Evolutionary conservation across 352 stramenopile genomes (phyloP), one percentile per base, ranked within the genome.

Genomic region (Pythium monospermum): DNA sequence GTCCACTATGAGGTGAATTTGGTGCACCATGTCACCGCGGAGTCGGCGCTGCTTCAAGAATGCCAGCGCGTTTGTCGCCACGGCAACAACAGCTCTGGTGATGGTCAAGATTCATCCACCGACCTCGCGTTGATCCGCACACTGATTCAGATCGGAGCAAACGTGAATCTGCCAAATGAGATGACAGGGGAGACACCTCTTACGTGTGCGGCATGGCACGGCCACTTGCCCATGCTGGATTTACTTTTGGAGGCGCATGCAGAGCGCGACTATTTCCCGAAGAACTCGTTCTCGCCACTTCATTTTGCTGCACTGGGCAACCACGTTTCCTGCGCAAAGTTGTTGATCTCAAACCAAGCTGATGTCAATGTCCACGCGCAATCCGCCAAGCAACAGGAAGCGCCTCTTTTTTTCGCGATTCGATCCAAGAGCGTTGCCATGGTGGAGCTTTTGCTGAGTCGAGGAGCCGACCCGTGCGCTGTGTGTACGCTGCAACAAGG

Each of bases 341-440:
- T 69, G 55, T 45, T 87, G 8, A 39, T 87, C 21, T 32, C 49
- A n/a, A 38, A 48, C 12, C 55, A 57, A 25, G 67, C 66, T n/a
- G 66, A 31, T 5, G 53, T 82, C 7, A 83, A 87, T 39, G 45
- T 68, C 30, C 61, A 71, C 23, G n/a, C 28, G 2, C 59, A 66
- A 38, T 43, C 66, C 2, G 42, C 66, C 1, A 53, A 60, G 4
- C 70, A 69, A 25, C 66, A 63, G 3, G 76, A 87, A 59, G 66
- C 51, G 1, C 73, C 73, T 15, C 48, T 87, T 6, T 85, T 70
- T 38, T 87, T 85, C 36, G 76, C 76, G 2, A 74, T 87, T 15
- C 73, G 76, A 26, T 82, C 73, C 0, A 78, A 57, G 30, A 80
- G 50, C 33, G 62, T 57, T 42, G 38, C 49, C 18, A 73, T 83